Conservation (phyloP, 371 early-diverging fungal species). For the Nematocida major region DNA sequence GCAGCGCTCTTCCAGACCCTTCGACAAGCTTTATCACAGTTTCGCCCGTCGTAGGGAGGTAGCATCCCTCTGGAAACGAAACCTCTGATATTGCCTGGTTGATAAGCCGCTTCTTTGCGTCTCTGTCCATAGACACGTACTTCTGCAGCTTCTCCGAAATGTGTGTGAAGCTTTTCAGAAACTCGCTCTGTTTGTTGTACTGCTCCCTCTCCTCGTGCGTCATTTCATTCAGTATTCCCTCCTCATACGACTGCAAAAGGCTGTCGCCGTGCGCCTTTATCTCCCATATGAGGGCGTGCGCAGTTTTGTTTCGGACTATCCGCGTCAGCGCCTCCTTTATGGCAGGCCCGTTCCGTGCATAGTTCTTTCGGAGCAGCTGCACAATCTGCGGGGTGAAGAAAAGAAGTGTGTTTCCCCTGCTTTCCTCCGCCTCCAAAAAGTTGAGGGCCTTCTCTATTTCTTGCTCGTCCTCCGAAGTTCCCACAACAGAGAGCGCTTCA, state of each 20-base stretch:
- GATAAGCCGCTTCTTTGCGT: constrained; percentile 89
- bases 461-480: constrained; percentile 48
- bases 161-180: constrained; percentile 85
- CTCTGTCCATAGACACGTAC: constrained; percentile 71
- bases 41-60: constrained; percentile 89
- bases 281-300: constrained; percentile 98
- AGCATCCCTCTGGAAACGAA: constrained; percentile 85
- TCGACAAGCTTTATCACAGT: constrained; percentile 85
- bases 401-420: constrained; percentile 3
- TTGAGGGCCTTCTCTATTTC: constrained; percentile 55
- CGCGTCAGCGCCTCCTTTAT: constrained; percentile 27
- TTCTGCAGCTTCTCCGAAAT: constrained; percentile 91
- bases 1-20: constrained; percentile 82
- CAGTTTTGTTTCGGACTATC: constrained; percentile 68
- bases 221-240: constrained; percentile 8
- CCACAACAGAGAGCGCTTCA: constrained; percentile 41
- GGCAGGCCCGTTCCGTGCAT: constrained; percentile 61
- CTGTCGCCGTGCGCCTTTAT: constrained; percentile 78
- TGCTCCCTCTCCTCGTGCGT: neutral
- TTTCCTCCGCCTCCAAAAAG: constrained; percentile 47
- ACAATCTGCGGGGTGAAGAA: constrained; percentile 96
- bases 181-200: constrained; percentile 68
- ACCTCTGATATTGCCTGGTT: constrained; percentile 89
- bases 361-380: constrained; percentile 82
- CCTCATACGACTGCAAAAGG: constrained; percentile 2